Percentiles rank a stretch among this genome's conserved stretches.
phyloP scores from a whole-genome alignment of 1,284 basidiomycete genomes.

The Tausonia pullulans region DNA sequence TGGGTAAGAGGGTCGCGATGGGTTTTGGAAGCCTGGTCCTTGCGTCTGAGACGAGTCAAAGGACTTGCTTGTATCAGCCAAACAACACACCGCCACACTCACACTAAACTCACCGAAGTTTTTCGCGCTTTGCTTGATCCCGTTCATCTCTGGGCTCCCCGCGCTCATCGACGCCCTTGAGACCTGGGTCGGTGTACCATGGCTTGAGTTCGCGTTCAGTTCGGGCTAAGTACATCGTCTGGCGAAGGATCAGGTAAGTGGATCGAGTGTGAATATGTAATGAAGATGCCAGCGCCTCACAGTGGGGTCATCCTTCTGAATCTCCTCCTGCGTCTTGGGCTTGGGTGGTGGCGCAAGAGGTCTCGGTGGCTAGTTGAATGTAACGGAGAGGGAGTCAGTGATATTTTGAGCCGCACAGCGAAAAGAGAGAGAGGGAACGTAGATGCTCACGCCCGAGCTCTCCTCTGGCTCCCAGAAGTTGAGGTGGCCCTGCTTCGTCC shows the following conservation, averaged over 20 bases:
- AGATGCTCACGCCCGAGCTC: slow-evolving; percentile 22
- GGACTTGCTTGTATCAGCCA: no score
- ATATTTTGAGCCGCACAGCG: background rate
- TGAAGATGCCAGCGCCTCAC: no score
- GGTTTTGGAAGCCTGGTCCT: no score
- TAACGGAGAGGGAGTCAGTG: no score
- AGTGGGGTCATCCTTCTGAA: slow-evolving; percentile 26
- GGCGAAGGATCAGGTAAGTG: slow-evolving; percentile 15
- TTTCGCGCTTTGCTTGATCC: no score
- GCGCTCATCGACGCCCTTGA: slow-evolving; percentile 30
- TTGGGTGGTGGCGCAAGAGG: slow-evolving; percentile 24
- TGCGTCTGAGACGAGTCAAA: no score
- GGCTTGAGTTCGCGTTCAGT: slow-evolving; percentile 35
- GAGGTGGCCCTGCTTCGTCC: slow-evolving; percentile 26
- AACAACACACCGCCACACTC: no score
- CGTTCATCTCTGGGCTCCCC: slow-evolving; percentile 13
- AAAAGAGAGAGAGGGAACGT: background rate
- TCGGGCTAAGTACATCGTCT: slow-evolving; percentile 35
- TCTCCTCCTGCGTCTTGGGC: slow-evolving; percentile 27
- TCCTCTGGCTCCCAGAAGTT: slow-evolving; percentile 36
- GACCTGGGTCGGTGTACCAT: slow-evolving; percentile 32
- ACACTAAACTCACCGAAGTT: no score
- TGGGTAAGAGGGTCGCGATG: no score
- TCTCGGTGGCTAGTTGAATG: slow-evolving; percentile 13
- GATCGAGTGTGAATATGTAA: no score